Percentiles rank a stretch among this genome's conserved stretches.
phyloP scores from a whole-genome alignment of 2,329 filamentous ascomycete genomes.

The Onygenales sp. region DNA sequence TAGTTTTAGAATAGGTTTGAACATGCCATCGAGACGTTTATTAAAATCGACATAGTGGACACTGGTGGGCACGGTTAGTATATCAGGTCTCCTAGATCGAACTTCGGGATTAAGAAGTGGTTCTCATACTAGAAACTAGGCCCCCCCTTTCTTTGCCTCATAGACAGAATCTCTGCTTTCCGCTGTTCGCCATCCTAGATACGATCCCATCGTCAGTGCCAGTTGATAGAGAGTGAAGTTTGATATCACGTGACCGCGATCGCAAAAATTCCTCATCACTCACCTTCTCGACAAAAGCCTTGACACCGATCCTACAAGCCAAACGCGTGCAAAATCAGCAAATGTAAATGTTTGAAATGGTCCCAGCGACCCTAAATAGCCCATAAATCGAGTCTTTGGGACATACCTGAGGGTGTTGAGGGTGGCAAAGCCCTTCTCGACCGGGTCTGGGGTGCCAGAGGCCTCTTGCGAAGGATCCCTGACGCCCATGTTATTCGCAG shows the following conservation, averaged over 20 bases:
- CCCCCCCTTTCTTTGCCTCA: slow-evolving; percentile 78
- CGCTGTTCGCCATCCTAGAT: slow-evolving; percentile 66
- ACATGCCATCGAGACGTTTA: slow-evolving; percentile 58
- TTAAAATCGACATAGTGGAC: slow-evolving; percentile 99
- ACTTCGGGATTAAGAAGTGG: neutral
- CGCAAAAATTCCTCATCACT: slow-evolving; percentile 12
- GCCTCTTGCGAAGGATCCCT: slow-evolving; percentile 46
- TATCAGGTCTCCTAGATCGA: neutral
- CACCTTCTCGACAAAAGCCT: slow-evolving; percentile 62
- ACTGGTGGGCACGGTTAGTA: slow-evolving; percentile 18
- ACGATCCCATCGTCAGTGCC: slow-evolving; percentile 1
- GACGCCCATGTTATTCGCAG: slow-evolving; percentile 40
- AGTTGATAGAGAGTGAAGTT: neutral
- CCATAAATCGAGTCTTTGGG: slow-evolving; percentile 3
- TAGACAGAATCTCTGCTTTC: slow-evolving; percentile 93
- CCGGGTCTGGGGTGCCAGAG: slow-evolving; percentile 46
- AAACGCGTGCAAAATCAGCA: slow-evolving; percentile 4
- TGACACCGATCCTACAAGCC: slow-evolving; percentile 50
- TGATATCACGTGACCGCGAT: slow-evolving; percentile 11
- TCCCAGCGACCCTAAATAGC: neutral
- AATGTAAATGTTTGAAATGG: neutral
- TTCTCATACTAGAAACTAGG: slow-evolving; percentile 64
- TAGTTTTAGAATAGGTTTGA: neutral
- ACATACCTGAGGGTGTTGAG: slow-evolving; percentile 70
- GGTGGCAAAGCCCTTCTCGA: slow-evolving; percentile 74